Conservation (phyloP, 1,284 basidiomycete genomes). For the Amylostereum chailletii region DNA sequence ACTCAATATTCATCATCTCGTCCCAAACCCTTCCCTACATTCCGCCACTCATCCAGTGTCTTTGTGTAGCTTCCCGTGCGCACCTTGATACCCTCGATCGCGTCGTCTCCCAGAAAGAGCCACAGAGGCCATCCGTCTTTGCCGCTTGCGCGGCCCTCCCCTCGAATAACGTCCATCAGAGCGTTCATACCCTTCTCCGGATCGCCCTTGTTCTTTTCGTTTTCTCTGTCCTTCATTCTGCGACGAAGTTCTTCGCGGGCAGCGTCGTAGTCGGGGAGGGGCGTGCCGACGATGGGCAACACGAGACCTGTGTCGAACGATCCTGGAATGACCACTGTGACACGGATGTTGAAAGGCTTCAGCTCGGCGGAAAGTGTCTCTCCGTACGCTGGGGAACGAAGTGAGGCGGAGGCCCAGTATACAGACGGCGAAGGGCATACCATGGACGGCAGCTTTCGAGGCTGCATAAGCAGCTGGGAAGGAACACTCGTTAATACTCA, state of each 20-base stretch:
- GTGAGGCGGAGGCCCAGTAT: not conserved
- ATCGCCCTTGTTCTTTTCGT: conserved; percentile 19
- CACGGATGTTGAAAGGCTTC: not conserved
- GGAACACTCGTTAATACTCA: not conserved
- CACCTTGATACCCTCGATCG: conserved; percentile 12
- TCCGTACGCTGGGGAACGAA: not conserved
- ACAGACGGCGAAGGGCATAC: not conserved
- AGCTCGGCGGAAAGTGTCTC: not conserved
- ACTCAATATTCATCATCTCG: not conserved
- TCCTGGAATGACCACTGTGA: not conserved
- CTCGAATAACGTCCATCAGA: conserved; percentile 22
- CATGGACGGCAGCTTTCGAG: not conserved
- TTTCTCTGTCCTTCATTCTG: conserved; percentile 11
- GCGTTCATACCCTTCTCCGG: conserved; percentile 21
- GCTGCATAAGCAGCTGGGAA: not conserved
- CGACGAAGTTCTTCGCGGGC: conserved; percentile 10
- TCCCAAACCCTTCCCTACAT: conserved; percentile 5
- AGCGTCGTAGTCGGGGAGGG: conserved; percentile 18
- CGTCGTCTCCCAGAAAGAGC: conserved; percentile 21
- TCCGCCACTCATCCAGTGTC: not conserved
- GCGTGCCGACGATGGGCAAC: conserved; percentile 9
- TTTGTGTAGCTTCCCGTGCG: not conserved
- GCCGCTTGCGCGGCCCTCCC: conserved; percentile 19
- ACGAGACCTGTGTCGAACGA: conserved; percentile 6
- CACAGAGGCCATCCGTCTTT: conserved; percentile 16